phyloP scores from a whole-genome alignment of 2,329 filamentous ascomycete genomes.

The Hansfordia pulvinata region DNA sequence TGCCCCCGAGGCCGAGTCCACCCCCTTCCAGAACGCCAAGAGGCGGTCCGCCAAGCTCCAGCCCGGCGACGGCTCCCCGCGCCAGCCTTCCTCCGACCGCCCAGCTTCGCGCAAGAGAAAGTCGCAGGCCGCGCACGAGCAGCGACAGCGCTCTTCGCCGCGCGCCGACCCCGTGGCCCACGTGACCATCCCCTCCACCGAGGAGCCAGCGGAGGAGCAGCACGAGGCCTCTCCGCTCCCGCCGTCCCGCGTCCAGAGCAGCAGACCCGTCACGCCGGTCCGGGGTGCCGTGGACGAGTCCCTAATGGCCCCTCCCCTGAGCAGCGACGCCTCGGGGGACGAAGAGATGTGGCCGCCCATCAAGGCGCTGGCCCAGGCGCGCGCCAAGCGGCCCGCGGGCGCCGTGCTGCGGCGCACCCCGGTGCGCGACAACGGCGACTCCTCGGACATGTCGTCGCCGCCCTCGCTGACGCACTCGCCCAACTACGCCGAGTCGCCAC shows the following conservation, averaged over 20 bases:
- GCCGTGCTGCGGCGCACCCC: conserved; percentile 20
- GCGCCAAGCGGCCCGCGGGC: conserved; percentile 13
- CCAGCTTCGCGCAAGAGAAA: conserved; percentile 40
- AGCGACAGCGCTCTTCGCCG: conserved; percentile 20
- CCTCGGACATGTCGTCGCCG: conserved; percentile 48
- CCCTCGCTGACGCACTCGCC: conserved; percentile 55
- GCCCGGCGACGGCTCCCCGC: conserved; percentile 10
- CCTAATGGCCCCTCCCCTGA: conserved; percentile 40
- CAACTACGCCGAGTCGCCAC: conserved; percentile 27
- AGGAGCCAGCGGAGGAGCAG: no score
- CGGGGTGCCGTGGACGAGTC: conserved; percentile 24
- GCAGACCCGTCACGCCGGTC: conserved; percentile 14
- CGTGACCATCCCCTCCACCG: no score
- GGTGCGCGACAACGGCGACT: conserved; percentile 25
- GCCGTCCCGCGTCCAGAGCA: conserved; percentile 16
- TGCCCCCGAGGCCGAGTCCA: conserved; percentile 53
- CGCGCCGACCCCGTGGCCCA: no score
- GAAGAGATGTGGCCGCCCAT: conserved; percentile 37
- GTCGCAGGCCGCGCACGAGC: conserved; percentile 29
- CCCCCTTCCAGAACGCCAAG: conserved; percentile 41
- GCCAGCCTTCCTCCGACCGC: conserved; percentile 14
- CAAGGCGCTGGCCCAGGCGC: conserved; percentile 32
- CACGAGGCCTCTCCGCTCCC: conserved; percentile 20
- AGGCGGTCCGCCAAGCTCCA: conserved; percentile 15
- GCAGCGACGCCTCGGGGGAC: conserved; percentile 32